Evolutionary conservation across 129 eudicot species (phyloP), one percentile per base, ranked within the genome.

Genomic region (Arctium lappa): DNA sequence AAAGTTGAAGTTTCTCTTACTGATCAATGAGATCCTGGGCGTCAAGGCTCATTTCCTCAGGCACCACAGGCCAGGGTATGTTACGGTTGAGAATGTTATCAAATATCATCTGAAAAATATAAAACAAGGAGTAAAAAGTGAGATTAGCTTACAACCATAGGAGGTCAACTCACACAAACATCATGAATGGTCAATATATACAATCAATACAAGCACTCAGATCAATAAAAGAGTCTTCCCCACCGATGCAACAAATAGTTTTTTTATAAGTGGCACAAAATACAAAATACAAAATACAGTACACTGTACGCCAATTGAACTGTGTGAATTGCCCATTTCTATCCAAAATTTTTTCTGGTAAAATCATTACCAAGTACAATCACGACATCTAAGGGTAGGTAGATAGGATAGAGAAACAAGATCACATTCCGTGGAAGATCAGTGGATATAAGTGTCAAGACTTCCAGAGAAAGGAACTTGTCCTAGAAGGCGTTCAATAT

Each of bases 11-110:
- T 38, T 76, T 79, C 69, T 76, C 92, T 91, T 90, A 95, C 99
- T 82, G 83, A 83, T 95, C 97, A 79, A 95, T 91, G 75, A 95
- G 91, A 86, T 95, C 97, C 42, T 86, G 85, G 18, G 99, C 94
- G 34, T 93, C 99, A 53, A 5, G 78, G 89, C 97, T 95, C 97
- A 95, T 92, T 84, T 95, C 99, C 42, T 95, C 97, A 42, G 99
- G 97, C 11, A 91, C 97, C 16, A 34, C 85, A 50, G 99, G 99
- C 99, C 99, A 95, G 75, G 99, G 99, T 84, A 95, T 93, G 81
- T 95, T 93, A 30, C 97, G 93, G 80, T 95, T 95, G 76, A 95
- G 91, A 85, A 95, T 95, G 85, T 95, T 95, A 73, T 93, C 97
- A 86, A 95, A 95, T 82, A 95, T 95, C 88, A 87, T 92, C 99